A percentile compares a stretch with the other conserved stretches of the same genome.
These are phyloP conservation scores for Chlorokybus atmophyticus DNA, from an alignment of 139 green algal genomes.

Conservation along the genomic window DNA sequence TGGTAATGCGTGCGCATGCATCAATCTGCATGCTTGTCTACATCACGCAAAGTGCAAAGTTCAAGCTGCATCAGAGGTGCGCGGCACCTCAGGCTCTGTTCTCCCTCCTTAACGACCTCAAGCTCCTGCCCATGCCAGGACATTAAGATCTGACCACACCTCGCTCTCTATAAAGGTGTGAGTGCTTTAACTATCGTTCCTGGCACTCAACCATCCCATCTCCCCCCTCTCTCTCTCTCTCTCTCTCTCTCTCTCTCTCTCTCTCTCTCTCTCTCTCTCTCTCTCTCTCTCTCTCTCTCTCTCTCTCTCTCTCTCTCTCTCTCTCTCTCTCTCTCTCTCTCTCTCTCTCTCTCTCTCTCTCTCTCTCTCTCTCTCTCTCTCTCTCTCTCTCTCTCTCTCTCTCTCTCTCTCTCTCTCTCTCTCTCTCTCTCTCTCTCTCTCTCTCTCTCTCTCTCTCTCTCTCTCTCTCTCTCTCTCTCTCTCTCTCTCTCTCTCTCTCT, in stretches of 20 bases:
- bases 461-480: neutral
- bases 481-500: constrained; percentile 4
- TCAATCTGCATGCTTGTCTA: no score
- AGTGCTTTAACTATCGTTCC: no score
- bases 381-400: neutral
- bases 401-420: neutral
- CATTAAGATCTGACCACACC: no score
- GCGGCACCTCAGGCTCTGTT: no score
- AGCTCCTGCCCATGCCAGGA: no score
- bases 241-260: constrained; percentile 1
- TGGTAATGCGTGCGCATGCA: no score
- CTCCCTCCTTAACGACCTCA: no score
- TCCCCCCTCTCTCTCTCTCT: constrained; percentile 1
- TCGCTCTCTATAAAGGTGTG: no score
- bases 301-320: neutral
- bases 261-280: constrained; percentile 2
- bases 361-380: neutral
- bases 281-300: constrained; percentile 3
- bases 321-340: neutral
- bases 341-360: neutral
- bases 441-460: neutral
- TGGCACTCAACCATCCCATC: no score
- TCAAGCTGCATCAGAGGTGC: no score
- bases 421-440: neutral
- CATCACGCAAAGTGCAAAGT: no score